phyloP scores from a whole-genome alignment of 164 flowering plant species.

The Vitis labrusca region DNA sequence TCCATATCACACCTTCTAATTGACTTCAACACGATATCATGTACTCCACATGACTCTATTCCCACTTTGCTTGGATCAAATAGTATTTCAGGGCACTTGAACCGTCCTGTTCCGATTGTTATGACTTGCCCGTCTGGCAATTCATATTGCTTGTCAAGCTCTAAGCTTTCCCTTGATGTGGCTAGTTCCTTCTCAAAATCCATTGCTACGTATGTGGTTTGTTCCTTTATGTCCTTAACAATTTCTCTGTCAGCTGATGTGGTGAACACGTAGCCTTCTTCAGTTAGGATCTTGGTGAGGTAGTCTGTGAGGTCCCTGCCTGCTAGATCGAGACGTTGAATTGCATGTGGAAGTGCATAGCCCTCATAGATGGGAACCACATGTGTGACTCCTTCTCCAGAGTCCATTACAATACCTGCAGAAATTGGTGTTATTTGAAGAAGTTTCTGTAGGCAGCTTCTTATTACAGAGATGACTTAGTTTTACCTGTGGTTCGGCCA shows the following conservation, averaged over 20 bases:
- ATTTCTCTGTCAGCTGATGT: slow-evolving; percentile 36
- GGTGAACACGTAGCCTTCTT: slow-evolving; percentile 30
- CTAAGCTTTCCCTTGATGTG: slow-evolving; percentile 12
- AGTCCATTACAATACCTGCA: slow-evolving; percentile 38
- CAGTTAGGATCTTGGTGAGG: slow-evolving; percentile 24
- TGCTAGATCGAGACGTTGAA: slow-evolving; percentile 31
- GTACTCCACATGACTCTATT: slow-evolving; percentile 22
- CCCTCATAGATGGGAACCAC: slow-evolving; percentile 37
- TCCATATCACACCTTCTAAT: slow-evolving; percentile 26
- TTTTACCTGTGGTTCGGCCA: slow-evolving; percentile 37
- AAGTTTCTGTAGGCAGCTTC: background rate
- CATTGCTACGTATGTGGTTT: slow-evolving; percentile 24
- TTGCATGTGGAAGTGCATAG: slow-evolving; percentile 18
- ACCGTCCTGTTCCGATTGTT: slow-evolving; percentile 18
- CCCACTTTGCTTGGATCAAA: slow-evolving; percentile 22
- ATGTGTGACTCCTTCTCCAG: slow-evolving; percentile 36
- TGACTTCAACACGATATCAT: slow-evolving; percentile 19
- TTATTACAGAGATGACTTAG: too few species aligned
- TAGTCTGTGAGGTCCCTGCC: slow-evolving; percentile 34
- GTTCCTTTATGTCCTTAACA: slow-evolving; percentile 34
- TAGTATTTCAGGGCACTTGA: slow-evolving; percentile 22
- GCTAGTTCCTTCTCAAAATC: slow-evolving; percentile 26
- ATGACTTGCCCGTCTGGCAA: slow-evolving; percentile 23
- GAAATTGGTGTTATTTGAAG: too few species aligned
- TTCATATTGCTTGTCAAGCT: slow-evolving; percentile 24